phyloP scores from a whole-genome alignment of 2,329 filamentous ascomycete genomes.

The Alternaria sp. region DNA sequence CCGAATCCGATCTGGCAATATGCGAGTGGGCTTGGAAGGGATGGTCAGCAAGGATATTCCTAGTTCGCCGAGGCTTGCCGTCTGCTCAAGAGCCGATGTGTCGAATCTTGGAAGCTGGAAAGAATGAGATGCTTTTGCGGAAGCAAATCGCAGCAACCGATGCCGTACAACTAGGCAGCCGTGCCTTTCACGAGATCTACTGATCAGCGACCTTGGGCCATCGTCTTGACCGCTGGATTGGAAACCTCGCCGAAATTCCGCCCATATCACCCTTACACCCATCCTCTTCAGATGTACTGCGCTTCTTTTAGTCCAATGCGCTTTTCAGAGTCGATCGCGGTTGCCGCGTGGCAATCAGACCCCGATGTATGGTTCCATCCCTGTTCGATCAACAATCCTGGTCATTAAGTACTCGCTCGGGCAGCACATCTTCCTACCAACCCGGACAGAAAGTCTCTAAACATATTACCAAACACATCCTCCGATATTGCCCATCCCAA shows the following conservation, averaged over 20 bases:
- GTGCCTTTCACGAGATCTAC: slow-evolving; percentile 15
- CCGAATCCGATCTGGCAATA: slow-evolving; percentile 21
- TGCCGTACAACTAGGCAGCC: slow-evolving; percentile 24
- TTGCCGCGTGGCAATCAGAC: neutral
- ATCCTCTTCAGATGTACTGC: slow-evolving; percentile 23
- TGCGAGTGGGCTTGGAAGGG: neutral
- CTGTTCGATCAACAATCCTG: neutral
- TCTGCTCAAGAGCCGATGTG: slow-evolving; percentile 25
- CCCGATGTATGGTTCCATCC: neutral
- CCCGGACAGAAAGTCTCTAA: neutral
- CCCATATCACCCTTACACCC: slow-evolving; percentile 20
- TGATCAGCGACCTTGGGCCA: slow-evolving; percentile 13
- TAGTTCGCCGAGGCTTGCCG: slow-evolving; percentile 16
- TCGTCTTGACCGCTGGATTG: slow-evolving; percentile 9
- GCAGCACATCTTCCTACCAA: neutral
- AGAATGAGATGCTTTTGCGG: slow-evolving; percentile 41
- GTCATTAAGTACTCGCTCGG: neutral
- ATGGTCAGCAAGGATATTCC: slow-evolving; percentile 12
- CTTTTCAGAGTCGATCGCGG: neutral
- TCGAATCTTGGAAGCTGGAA: slow-evolving; percentile 20
- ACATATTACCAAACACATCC: neutral
- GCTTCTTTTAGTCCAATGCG: slow-evolving; percentile 16
- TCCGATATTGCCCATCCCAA: neutral
- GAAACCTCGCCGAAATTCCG: slow-evolving; percentile 26
- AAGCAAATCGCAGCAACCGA: slow-evolving; percentile 34